Evolutionary conservation across 129 eudicot species (phyloP).

Genomic region (Artemisia argyi): DNA sequence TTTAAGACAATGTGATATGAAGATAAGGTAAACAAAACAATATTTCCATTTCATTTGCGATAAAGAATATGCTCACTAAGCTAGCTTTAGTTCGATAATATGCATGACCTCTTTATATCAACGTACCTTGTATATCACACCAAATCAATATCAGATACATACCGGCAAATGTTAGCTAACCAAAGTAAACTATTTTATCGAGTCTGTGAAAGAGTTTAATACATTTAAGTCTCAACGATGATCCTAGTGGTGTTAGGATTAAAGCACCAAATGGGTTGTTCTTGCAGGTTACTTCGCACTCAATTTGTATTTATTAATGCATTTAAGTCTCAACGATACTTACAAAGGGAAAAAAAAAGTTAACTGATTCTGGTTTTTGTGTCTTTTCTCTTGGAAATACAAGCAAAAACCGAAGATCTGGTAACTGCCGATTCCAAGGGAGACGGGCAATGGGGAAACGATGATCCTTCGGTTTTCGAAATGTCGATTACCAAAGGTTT

Average conservation of each 20-base stretch:
- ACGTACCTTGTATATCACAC: too few species aligned
- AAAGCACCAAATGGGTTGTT: constrained; percentile 63
- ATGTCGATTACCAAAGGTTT: constrained; percentile 21
- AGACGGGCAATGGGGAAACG: constrained; percentile 46
- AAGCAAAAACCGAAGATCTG: constrained; percentile 49
- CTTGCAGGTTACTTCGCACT: constrained; percentile 48
- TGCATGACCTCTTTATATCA: too few species aligned
- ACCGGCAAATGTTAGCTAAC: too few species aligned
- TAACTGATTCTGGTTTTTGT: not conserved
- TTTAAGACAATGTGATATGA: too few species aligned
- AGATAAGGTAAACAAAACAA: too few species aligned
- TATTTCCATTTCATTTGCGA: too few species aligned
- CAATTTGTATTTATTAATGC: not conserved
- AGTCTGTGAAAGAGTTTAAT: too few species aligned
- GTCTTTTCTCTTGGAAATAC: not conserved
- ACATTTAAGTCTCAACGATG: too few species aligned
- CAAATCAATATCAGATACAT: too few species aligned
- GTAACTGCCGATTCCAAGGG: constrained; percentile 69
- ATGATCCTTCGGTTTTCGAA: constrained; percentile 63
- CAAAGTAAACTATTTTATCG: too few species aligned
- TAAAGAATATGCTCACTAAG: too few species aligned
- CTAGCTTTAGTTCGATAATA: too few species aligned
- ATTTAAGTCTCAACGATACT: not conserved
- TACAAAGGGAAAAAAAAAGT: not conserved
- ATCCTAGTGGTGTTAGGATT: constrained; percentile 45